Conservation (phyloP, 345 rosid genomes). For the Theobroma cacao region DNA sequence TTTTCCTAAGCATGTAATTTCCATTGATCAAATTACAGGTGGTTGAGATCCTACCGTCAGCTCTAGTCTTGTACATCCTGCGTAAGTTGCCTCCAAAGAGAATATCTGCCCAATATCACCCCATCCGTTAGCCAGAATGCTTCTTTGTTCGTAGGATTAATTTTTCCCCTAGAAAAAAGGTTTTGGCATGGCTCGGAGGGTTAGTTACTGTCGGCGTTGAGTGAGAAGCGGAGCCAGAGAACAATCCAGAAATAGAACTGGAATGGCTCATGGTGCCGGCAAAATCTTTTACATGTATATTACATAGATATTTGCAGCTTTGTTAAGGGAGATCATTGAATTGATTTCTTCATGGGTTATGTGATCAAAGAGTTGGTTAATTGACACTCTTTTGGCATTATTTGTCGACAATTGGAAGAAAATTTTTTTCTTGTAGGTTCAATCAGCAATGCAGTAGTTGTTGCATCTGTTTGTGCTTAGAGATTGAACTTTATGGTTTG, state of each 20-base stretch:
- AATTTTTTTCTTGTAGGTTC: not conserved
- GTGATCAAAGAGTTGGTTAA: conserved; percentile 2
- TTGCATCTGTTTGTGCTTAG: not conserved
- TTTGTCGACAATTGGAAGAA: not conserved
- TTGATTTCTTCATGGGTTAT: conserved; percentile 19
- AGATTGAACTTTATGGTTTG: not conserved
- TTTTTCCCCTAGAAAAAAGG: conserved; percentile 3
- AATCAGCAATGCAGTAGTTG: not conserved
- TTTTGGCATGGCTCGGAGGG: conserved; percentile 14
- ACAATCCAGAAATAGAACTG: conserved; percentile 23
- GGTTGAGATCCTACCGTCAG: conserved; percentile 95
- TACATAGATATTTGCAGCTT: conserved; percentile 21
- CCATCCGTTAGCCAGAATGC: conserved; percentile 51
- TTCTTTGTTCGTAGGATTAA: conserved; percentile 4
- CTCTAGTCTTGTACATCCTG: conserved; percentile 83
- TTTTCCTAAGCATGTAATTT: not conserved
- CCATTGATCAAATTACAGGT: conserved; percentile 47
- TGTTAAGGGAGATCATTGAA: conserved; percentile 5
- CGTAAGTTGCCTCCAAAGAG: conserved; percentile 96
- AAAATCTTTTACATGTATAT: conserved; percentile 22
- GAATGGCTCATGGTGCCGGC: conserved; percentile 27
- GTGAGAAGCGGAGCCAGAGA: conserved; percentile 23
- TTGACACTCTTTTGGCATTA: not conserved
- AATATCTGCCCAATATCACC: conserved; percentile 90
- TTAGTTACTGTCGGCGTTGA: not conserved